Conservation (phyloP, 139 green algal genomes). For the Chlamydomonas sp. region DNA sequence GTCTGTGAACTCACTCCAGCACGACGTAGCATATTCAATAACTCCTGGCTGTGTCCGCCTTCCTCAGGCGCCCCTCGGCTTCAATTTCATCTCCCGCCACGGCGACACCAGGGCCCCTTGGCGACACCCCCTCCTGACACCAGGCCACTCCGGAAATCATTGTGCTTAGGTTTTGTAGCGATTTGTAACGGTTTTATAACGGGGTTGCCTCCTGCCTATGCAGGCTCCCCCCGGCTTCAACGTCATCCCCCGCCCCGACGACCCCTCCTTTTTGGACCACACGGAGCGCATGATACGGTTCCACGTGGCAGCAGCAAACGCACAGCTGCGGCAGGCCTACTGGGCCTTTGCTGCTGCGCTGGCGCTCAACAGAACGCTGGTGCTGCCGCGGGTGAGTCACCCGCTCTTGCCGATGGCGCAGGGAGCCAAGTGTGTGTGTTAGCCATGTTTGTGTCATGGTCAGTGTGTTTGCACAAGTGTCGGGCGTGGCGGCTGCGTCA, state of each 20-base stretch:
- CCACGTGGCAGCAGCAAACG: neutral
- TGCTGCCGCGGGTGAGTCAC: constrained; percentile 40
- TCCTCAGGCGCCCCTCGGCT: neutral
- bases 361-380: constrained; percentile 28
- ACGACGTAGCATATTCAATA: neutral
- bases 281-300: constrained; percentile 42
- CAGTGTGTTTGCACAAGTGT: neutral
- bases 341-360: constrained; percentile 33
- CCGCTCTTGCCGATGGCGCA: neutral
- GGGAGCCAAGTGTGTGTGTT: neutral
- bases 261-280: neutral
- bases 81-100: neutral
- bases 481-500: neutral
- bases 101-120: neutral
- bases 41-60: neutral
- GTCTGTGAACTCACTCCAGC: neutral
- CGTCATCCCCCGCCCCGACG: constrained; percentile 2
- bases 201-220: too few species aligned
- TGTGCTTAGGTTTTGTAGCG: too few species aligned
- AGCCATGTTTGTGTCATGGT: neutral
- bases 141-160: too few species aligned
- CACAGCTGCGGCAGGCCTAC: constrained; percentile 49
- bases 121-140: too few species aligned
- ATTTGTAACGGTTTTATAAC: too few species aligned
- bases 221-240: too few species aligned